Base-by-base conservation (phyloP, 2,329 filamentous ascomycete genomes). In the Rugonectria rugulosa region DNA sequence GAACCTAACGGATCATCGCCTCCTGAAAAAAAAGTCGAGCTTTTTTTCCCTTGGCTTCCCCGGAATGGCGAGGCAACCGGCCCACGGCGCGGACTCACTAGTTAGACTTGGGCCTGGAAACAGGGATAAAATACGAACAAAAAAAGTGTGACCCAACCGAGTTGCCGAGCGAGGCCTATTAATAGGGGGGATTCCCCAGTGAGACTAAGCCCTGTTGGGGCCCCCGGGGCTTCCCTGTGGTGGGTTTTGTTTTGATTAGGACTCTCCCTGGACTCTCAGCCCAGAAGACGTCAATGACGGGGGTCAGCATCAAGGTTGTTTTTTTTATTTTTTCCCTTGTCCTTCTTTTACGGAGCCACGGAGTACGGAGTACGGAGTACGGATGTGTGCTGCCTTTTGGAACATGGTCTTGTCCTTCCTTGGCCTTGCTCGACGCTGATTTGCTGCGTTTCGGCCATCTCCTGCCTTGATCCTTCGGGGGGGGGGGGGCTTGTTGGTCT, bases 211-310 rank as follows among this genome's bases (percentile, higher is more conserved):
- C 41, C 12, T 40, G 20, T 40, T 40, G 36, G 36, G 47, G 38
- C 29, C 23, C 7, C 11, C 3, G 40, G 47, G 36, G 47, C 10
- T 10, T 14, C 36, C 4, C n/a, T n/a, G n/a, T 12, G 36, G 36
- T 40, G 47, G 32, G 27, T 41, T 34, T 12, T 51, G 47, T 51
- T 51, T 51, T 51, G 47, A 51, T 43, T 51, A 36, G 26, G 43
- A 51, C n/a, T n/a, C n/a, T n/a, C n/a, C n/a, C n/a, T n/a, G n/a
- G n/a, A 11, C 29, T 51, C 29, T 42, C 26, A 31, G 37, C 37
- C 38, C 19, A 36, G 47, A n/a, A n/a, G 47, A 51, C 38, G 38
- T 51, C 38, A 51, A 37, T 26, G 19, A 20, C 19, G 24, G 38
- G n/a, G 41, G 37, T 34, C 34, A 43, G 31, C 29, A 32, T 31